Conservation (phyloP, 805 yeast genomes). For the Candida michaelii region DNA sequence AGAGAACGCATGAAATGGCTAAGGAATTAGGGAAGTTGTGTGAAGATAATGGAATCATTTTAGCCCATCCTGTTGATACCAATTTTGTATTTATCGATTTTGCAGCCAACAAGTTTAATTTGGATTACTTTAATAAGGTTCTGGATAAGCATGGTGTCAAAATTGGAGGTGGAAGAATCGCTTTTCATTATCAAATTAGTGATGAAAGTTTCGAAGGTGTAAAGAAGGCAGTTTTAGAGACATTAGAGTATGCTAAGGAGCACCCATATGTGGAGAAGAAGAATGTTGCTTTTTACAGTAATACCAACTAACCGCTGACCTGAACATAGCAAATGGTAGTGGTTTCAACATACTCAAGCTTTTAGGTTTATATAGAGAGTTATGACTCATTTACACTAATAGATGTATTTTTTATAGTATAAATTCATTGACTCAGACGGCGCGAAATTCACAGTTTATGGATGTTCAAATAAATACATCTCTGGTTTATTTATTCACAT, state of each 20-base stretch:
- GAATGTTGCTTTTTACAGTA: conserved; percentile 2
- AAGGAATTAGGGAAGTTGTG: conserved; percentile 34
- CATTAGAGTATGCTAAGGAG: conserved; percentile 50
- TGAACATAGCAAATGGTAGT: too few species aligned
- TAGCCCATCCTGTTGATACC: conserved; percentile 40
- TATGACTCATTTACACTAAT: too few species aligned
- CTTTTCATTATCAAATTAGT: conserved; percentile 38
- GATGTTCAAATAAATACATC: not conserved
- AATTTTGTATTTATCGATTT: conserved; percentile 43
- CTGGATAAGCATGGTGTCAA: conserved; percentile 64
- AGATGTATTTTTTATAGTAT: too few species aligned
- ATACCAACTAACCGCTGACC: too few species aligned
- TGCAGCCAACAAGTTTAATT: conserved; percentile 29
- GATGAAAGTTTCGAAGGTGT: conserved; percentile 27
- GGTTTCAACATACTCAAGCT: not conserved
- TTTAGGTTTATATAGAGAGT: too few species aligned
- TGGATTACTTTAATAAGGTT: conserved; percentile 20
- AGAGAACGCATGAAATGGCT: conserved; percentile 34
- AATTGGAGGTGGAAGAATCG: conserved; percentile 54
- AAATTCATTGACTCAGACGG: too few species aligned
- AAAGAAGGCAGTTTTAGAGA: conserved; percentile 57
- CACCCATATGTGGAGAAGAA: not conserved
- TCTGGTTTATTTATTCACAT: conserved; percentile 14
- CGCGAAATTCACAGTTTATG: not conserved
- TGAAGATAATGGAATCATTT: conserved; percentile 25